These are phyloP conservation scores for Heliophila coronopifolia DNA, from an alignment of 441 rosid genomes.

Conservation along the genomic window DNA sequence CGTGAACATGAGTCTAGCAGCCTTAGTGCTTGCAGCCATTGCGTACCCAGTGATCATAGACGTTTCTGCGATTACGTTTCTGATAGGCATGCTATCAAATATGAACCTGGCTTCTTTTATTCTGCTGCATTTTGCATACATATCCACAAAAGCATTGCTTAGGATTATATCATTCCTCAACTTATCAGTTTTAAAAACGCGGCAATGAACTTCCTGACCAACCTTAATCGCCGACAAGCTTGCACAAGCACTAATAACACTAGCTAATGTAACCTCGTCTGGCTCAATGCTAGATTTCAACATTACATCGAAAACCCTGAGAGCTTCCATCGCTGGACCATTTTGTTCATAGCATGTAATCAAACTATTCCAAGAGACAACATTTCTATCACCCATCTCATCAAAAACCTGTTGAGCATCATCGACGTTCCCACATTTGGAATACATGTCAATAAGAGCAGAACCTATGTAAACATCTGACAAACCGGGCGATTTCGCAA, in stretches of 20 bases:
- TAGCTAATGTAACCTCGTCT: slow-evolving; percentile 67
- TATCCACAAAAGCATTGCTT: slow-evolving; percentile 72
- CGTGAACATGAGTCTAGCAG: slow-evolving; percentile 58
- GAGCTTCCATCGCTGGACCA: slow-evolving; percentile 57
- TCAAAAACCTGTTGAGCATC: slow-evolving; percentile 52
- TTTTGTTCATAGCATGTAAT: slow-evolving; percentile 76
- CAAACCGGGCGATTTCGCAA: slow-evolving; percentile 36
- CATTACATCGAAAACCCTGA: slow-evolving; percentile 52
- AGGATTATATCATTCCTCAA: slow-evolving; percentile 54
- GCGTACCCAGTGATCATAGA: slow-evolving; percentile 76
- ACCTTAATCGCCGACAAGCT: slow-evolving; percentile 44
- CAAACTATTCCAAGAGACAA: slow-evolving; percentile 82
- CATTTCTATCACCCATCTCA: slow-evolving; percentile 46
- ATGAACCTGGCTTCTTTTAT: slow-evolving; percentile 50
- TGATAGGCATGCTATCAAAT: slow-evolving; percentile 54
- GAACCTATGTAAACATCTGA: slow-evolving; percentile 59
- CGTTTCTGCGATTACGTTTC: slow-evolving; percentile 59
- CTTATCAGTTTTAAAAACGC: slow-evolving; percentile 41
- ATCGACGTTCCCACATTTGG: slow-evolving; percentile 53
- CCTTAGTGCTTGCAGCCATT: slow-evolving; percentile 53
- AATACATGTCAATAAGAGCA: slow-evolving; percentile 71
- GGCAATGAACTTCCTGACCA: slow-evolving; percentile 56
- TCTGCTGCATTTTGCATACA: slow-evolving; percentile 65
- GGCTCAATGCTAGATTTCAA: slow-evolving; percentile 40
- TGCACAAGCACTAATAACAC: slow-evolving; percentile 76